phyloP scores from a whole-genome alignment of 345 rosid species.

The Psidium guajava region DNA sequence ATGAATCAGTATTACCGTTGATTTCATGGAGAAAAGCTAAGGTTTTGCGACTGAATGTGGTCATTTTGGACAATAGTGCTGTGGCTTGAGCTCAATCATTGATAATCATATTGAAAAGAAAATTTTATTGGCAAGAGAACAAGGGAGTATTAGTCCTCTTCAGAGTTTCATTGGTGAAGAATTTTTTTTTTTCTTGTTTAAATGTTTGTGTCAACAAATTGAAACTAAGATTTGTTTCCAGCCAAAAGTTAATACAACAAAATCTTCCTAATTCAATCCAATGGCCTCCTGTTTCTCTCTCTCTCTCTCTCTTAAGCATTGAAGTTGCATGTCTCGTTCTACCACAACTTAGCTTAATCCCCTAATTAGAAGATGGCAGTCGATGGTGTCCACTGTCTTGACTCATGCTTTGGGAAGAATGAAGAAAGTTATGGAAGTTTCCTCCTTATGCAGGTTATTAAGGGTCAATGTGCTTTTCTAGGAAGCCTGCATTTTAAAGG shows the following conservation, averaged over 20 bases:
- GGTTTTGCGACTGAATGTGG: background rate
- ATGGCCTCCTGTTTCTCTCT: background rate
- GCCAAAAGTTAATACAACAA: background rate
- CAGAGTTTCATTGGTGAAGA: background rate
- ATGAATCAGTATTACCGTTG: background rate
- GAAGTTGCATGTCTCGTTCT: background rate
- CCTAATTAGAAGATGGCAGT: background rate
- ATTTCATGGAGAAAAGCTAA: background rate
- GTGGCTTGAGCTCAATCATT: background rate
- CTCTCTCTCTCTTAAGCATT: background rate
- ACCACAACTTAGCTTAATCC: background rate
- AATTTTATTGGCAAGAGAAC: background rate
- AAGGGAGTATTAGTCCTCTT: background rate
- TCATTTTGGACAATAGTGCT: background rate
- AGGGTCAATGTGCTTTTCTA: background rate
- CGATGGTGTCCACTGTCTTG: background rate
- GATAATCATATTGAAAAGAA: background rate
- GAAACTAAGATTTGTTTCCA: background rate
- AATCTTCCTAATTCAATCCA: background rate
- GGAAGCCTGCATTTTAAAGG: background rate
- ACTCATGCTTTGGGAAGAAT: background rate
- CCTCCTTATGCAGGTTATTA: background rate
- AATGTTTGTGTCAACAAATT: background rate
- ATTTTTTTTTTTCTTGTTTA: background rate
- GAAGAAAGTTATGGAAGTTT: background rate